A percentile compares a stretch with the other conserved stretches of the same genome.
phyloP scores from a whole-genome alignment of 1,139 yeast genomes.

The Pneumocystis carinii region DNA sequence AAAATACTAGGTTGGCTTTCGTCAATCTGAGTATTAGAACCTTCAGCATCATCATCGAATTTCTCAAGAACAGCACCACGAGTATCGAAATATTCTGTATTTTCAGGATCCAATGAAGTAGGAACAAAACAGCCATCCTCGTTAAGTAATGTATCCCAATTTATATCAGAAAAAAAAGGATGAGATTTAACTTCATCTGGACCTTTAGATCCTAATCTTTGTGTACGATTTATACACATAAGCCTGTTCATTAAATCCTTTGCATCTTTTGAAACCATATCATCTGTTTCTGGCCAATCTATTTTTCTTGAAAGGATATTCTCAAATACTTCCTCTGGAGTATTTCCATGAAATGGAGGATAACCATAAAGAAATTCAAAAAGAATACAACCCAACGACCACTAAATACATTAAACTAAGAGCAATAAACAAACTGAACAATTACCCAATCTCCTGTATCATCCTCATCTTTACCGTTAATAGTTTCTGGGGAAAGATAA shows the following conservation, averaged over 20 bases:
- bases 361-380: slow-evolving; percentile 87
- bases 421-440: not conserved
- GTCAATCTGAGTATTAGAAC: slow-evolving; percentile 3
- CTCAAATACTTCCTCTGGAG: slow-evolving; percentile 69
- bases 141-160: slow-evolving; percentile 62
- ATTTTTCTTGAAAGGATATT: slow-evolving; percentile 61
- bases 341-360: slow-evolving; percentile 82
- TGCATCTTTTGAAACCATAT: slow-evolving; percentile 45
- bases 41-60: slow-evolving; percentile 13
- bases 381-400: slow-evolving; percentile 92
- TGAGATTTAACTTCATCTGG: slow-evolving; percentile 66
- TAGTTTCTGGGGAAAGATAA: slow-evolving; percentile 92
- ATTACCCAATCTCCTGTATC: slow-evolving; percentile 72
- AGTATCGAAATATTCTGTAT: slow-evolving; percentile 78
- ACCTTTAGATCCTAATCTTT: slow-evolving; percentile 62
- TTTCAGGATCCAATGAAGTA: slow-evolving; percentile 59
- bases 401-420: slow-evolving; percentile 19
- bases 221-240: slow-evolving; percentile 45
- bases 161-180: slow-evolving; percentile 54
- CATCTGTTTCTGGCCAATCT: slow-evolving; percentile 71
- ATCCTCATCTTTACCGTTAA: slow-evolving; percentile 70
- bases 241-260: slow-evolving; percentile 55
- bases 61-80: slow-evolving; percentile 60
- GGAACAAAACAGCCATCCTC: slow-evolving; percentile 83
- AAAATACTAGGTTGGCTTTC: not conserved